These are phyloP conservation scores for Globisporangium iwayamae DNA, from an alignment of 352 stramenopile species.

Conservation along the genomic window DNA sequence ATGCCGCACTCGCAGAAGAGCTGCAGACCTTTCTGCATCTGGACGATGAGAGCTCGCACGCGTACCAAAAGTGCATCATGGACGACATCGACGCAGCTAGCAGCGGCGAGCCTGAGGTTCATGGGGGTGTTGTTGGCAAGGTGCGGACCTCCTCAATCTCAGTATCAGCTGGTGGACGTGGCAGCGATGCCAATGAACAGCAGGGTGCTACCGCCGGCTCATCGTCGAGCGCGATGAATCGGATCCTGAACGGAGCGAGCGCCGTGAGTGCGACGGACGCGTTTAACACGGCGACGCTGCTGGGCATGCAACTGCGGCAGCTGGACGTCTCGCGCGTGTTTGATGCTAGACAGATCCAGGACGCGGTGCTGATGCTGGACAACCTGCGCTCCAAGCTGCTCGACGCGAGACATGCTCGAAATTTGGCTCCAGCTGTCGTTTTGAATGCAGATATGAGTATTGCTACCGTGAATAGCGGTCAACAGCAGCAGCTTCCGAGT, in stretches of 20 bases:
- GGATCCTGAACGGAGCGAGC: conserved; percentile 1
- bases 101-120: neutral
- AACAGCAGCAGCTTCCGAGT: no score
- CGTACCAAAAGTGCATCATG: conserved; percentile 16
- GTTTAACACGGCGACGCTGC: conserved; percentile 6
- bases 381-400: conserved; percentile 9
- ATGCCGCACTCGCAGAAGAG: conserved; percentile 4
- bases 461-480: no score
- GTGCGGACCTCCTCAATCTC: neutral
- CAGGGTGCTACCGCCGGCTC: neutral
- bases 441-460: neutral
- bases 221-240: conserved; percentile 2
- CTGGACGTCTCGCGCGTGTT: neutral
- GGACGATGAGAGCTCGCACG: conserved; percentile 11
- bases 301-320: conserved; percentile 16
- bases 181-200: neutral
- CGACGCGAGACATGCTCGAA: neutral
- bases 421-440: neutral
- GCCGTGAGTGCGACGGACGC: conserved; percentile 1
- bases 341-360: conserved; percentile 3
- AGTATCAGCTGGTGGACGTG: neutral
- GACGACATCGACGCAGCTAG: conserved; percentile 11
- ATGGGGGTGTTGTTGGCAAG: no score
- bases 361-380: conserved; percentile 2
- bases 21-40: conserved; percentile 15